Evolutionary conservation across 352 stramenopile genomes (phyloP), one percentile per base, ranked within the genome.

Genomic region (Stramenopiles sp.): DNA sequence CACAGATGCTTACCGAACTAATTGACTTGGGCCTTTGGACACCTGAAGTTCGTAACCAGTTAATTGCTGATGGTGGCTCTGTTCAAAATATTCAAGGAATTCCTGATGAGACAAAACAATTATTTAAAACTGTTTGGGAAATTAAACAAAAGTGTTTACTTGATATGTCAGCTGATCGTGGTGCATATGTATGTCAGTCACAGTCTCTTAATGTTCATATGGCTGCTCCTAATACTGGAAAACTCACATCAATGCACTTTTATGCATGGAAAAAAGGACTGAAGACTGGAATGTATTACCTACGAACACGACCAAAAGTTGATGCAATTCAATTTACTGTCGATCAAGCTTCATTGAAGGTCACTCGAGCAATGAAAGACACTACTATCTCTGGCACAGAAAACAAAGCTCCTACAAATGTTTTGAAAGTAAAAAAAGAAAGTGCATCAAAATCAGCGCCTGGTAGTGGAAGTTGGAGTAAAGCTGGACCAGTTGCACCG

Each of bases 201-300:
- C 72, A 88, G 57, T 79, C 64, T 38, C 66, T 97, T 37, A 99
- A 97, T 56, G 66, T 97, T 28, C 80, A 96, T 62, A 93, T 99
- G 50, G 80, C 76, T 12, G 81, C 94, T 78, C 40, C 84, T n/a
- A 91, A 59, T 19, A 76, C 83, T 20, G 72, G 65, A 26, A 94
- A 94, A 58, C 60, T 98, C 29, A 95, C 83, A n/a, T 91, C 71
- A 23, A 95, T 96, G 80, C 84, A 96, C 62, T 98, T 98, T 50
- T 96, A 96, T 53, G 73, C 80, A 2, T 98, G 86, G 86, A 93
- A 92, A 62, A 86, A 88, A 58, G 84, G 84, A 3, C 63, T 99
- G 21, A 99, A 97, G 71, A 97, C 86, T 10, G 83, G 84, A 36
- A 94, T 96, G 77, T 96, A 99, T 61, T 99, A 99, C 63, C 70